Evolutionary conservation across 208 protist species (phyloP).

Genomic region (Spironucleus salmonicida): DNA sequence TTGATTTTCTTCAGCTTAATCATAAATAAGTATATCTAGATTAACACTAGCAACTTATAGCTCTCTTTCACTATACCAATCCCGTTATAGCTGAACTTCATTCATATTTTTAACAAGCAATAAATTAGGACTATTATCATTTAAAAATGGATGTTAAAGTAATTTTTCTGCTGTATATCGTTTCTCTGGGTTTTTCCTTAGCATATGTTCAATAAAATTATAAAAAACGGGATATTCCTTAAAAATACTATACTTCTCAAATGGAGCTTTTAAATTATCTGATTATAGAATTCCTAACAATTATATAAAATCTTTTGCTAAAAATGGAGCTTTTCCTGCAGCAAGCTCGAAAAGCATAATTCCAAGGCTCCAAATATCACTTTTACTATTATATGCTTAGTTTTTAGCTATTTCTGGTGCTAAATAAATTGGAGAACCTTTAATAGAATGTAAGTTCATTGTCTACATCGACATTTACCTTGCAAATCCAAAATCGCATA

Average conservation of each 20-base stretch:
- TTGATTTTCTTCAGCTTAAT: too few species aligned
- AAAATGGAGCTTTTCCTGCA: constrained; percentile 1
- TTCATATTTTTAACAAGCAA: not conserved
- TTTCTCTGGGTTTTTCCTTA: constrained; percentile 14
- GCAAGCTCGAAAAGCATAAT: constrained; percentile 29
- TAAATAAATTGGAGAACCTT: constrained; percentile 19
- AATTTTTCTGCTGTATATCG: not conserved
- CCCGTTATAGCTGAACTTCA: not conserved
- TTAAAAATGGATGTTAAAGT: constrained; percentile 19
- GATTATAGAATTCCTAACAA: not conserved
- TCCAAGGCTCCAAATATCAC: constrained; percentile 23
- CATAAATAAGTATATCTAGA: too few species aligned
- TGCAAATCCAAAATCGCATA: constrained; percentile 27
- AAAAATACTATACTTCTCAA: constrained; percentile 22
- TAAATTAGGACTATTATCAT: not conserved
- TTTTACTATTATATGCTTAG: not conserved
- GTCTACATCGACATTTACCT: not conserved
- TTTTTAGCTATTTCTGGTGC: constrained; percentile 27
- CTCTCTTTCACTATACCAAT: too few species aligned
- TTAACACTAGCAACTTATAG: too few species aligned
- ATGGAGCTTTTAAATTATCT: not conserved
- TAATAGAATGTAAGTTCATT: not conserved
- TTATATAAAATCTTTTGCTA: constrained; percentile 6
- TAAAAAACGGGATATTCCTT: constrained; percentile 4
- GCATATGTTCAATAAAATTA: not conserved